Conservation (phyloP, 768 basidiomycete species). For the Phylloporus scabripes region DNA sequence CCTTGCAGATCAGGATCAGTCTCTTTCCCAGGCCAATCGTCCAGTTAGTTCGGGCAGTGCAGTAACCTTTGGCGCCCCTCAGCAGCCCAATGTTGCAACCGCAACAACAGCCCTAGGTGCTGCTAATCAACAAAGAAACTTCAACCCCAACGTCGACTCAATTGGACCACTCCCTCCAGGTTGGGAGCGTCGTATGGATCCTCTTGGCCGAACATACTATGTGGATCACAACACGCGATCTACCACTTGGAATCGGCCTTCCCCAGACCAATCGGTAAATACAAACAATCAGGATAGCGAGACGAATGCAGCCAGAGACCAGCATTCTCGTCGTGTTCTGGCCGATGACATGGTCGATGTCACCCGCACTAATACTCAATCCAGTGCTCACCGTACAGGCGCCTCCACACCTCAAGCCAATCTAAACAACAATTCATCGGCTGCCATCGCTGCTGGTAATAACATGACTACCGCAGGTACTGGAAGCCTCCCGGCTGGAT, state of each 20-base stretch:
- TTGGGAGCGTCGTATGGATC: conserved; percentile 97
- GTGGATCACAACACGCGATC: conserved; percentile 98
- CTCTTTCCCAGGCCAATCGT: conserved; percentile 26
- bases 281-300: conserved; percentile 64
- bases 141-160: conserved; percentile 94
- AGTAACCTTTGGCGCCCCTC: conserved; percentile 14
- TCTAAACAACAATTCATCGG: conserved; percentile 32
- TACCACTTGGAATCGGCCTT: conserved; percentile 96
- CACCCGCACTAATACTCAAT: conserved; percentile 39
- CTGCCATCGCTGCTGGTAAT: conserved; percentile 47
- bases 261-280: conserved; percentile 69
- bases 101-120: conserved; percentile 36
- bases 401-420: conserved; percentile 29
- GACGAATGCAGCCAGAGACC: conserved; percentile 81
- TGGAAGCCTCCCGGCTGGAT: conserved; percentile 90
- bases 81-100: conserved; percentile 17
- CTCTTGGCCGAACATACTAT: conserved; percentile 93
- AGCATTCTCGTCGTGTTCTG: conserved; percentile 77
- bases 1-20: conserved; percentile 28
- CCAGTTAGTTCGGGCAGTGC: conserved; percentile 34
- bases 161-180: conserved; percentile 84
- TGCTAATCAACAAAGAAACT: conserved; percentile 62
- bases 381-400: conserved; percentile 39
- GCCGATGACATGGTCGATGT: conserved; percentile 84
- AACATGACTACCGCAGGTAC: conserved; percentile 64